These are phyloP conservation scores for Periconia sp. DNA, from an alignment of 2,329 filamentous ascomycete genomes.

Conservation along the genomic window DNA sequence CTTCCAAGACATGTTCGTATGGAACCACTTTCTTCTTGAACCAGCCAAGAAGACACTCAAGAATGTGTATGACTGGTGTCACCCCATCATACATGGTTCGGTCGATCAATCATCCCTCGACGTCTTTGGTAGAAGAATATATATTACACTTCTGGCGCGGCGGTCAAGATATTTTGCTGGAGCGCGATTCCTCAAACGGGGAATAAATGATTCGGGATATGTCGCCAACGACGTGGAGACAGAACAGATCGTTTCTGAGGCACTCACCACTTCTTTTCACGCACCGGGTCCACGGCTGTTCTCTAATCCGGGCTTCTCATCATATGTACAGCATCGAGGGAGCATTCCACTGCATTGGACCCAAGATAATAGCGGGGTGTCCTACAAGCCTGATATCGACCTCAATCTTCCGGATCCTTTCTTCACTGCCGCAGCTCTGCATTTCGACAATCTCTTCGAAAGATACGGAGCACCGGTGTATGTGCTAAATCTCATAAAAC, in stretches of 20 bases:
- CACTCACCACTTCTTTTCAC: slow-evolving; percentile 92
- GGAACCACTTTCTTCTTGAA: slow-evolving; percentile 87
- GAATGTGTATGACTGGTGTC: slow-evolving; percentile 91
- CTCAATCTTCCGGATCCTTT: slow-evolving; percentile 95
- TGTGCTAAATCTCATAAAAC: slow-evolving; percentile 83
- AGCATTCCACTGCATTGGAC: slow-evolving; percentile 98
- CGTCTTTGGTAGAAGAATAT: slow-evolving; percentile 84
- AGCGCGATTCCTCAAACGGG: slow-evolving; percentile 89
- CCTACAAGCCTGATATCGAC: slow-evolving; percentile 94
- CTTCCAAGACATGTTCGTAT: slow-evolving; percentile 95
- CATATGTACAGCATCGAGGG: slow-evolving; percentile 93
- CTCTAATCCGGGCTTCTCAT: slow-evolving; percentile 88
- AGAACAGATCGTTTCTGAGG: slow-evolving; percentile 96
- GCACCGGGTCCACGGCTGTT: slow-evolving; percentile 83
- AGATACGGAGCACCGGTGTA: slow-evolving; percentile 92
- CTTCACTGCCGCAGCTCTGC: slow-evolving; percentile 86
- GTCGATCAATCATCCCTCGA: slow-evolving; percentile 78
- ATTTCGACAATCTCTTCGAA: slow-evolving; percentile 93
- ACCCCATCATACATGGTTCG: slow-evolving; percentile 93
- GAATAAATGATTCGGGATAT: slow-evolving; percentile 90
- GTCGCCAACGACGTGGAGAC: slow-evolving; percentile 99
- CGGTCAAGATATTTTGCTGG: slow-evolving; percentile 93
- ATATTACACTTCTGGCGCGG: slow-evolving; percentile 91
- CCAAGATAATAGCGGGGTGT: slow-evolving; percentile 91
- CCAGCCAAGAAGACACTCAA: slow-evolving; percentile 71